A percentile compares a stretch with the other conserved stretches of the same genome.
These are phyloP conservation scores for Trametes gibbosa DNA, from an alignment of 768 basidiomycete genomes.

Conservation along the genomic window DNA sequence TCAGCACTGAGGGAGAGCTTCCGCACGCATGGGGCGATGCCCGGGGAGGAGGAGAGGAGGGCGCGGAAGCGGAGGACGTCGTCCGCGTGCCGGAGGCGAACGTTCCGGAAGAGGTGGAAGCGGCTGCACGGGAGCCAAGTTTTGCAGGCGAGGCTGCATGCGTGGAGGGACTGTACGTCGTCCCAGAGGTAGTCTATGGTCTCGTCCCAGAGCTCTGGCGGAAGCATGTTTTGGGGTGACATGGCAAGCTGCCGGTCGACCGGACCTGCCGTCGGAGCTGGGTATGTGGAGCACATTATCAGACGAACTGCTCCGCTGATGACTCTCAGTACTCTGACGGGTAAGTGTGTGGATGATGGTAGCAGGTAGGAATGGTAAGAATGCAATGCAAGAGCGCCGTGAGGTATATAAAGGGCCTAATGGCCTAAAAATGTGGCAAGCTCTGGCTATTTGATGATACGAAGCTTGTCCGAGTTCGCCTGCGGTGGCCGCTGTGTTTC, in stretches of 20 bases:
- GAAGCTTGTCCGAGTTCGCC: neutral
- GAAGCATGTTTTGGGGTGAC: conserved; percentile 14
- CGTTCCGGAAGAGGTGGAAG: conserved; percentile 28
- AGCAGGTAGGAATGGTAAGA: no score
- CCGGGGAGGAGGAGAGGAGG: conserved; percentile 17
- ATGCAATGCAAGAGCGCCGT: neutral
- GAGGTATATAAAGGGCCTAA: conserved; percentile 5
- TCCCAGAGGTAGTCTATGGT: conserved; percentile 31
- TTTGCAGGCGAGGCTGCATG: conserved; percentile 26
- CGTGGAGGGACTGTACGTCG: conserved; percentile 24
- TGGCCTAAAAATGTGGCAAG: conserved; percentile 8
- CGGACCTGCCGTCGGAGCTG: neutral
- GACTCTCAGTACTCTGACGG: neutral
- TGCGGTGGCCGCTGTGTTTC: neutral
- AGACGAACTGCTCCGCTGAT: neutral
- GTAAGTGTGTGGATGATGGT: neutral
- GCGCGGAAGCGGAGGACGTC: conserved; percentile 20
- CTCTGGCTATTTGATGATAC: conserved; percentile 4
- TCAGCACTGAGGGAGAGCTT: conserved; percentile 25
- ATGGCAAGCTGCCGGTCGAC: neutral
- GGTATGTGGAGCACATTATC: neutral
- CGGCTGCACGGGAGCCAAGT: conserved; percentile 26
- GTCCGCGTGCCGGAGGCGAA: conserved; percentile 22
- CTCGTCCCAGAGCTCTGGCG: conserved; percentile 29
- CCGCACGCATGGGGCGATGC: conserved; percentile 23